Percentiles rank a stretch among this genome's conserved stretches.
Conservation (phyloP, 768 basidiomycete genomes). For the Coprinopsis strossmayeri region DNA sequence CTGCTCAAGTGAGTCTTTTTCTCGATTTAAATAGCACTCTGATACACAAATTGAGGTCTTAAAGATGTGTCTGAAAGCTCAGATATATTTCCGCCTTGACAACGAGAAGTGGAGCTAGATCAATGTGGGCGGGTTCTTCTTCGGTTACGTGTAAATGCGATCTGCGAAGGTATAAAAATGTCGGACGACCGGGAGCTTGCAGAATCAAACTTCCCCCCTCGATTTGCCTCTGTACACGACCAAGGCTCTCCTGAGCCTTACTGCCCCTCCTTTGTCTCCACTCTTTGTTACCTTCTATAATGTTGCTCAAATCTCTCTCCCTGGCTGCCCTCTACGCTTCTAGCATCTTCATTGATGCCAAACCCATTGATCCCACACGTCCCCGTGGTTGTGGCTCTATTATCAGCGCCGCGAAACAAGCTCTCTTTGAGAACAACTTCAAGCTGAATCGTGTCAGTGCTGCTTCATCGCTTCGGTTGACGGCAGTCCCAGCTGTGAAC, state of each 20-base stretch:
- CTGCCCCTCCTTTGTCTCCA: background rate
- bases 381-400: background rate
- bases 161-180: background rate
- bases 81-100: background rate
- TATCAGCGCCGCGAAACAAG: background rate
- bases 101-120: background rate
- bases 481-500: slow-evolving; percentile 9
- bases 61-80: no score
- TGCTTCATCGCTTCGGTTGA: background rate
- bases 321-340: background rate
- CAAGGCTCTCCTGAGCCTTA: background rate
- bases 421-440: slow-evolving; percentile 1
- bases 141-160: background rate
- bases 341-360: background rate
- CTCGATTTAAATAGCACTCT: no score
- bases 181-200: background rate
- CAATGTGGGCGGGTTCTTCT: background rate
- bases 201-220: background rate
- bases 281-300: background rate
- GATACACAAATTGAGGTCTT: no score
- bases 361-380: background rate
- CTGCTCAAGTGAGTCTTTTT: no score
- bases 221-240: background rate
- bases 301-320: background rate
- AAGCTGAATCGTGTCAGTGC: background rate